Conservation (phyloP, 768 basidiomycete genomes). For the Agaricus sinodeliciosus region DNA sequence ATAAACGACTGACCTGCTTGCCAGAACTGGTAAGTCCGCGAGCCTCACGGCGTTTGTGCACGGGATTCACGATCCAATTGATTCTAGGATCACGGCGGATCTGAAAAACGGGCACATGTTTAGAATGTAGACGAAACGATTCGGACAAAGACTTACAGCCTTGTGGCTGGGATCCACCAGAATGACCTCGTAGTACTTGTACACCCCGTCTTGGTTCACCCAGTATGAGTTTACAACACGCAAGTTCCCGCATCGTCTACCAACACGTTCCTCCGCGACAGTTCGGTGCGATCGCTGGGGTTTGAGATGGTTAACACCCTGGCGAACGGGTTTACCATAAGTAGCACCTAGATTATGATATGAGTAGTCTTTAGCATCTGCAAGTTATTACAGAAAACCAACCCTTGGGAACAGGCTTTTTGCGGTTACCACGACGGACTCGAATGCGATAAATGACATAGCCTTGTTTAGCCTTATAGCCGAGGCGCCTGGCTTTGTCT, state of each 20-base stretch:
- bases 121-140: background rate
- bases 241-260: slow-evolving; percentile 91
- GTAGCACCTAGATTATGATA: slow-evolving; percentile 65
- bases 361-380: background rate
- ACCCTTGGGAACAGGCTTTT: slow-evolving; percentile 99
- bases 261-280: slow-evolving; percentile 97
- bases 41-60: slow-evolving; percentile 97
- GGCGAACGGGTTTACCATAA: slow-evolving; percentile 97
- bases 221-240: slow-evolving; percentile 98
- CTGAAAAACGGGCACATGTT: slow-evolving; percentile 24
- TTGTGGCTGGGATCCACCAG: slow-evolving; percentile 94
- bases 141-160: slow-evolving; percentile 54
- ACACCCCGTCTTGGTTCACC: slow-evolving; percentile 98
- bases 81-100: slow-evolving; percentile 95
- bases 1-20: slow-evolving; percentile 65
- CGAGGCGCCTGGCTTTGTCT: slow-evolving; percentile 97
- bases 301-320: slow-evolving; percentile 99
- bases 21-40: slow-evolving; percentile 96
- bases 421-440: slow-evolving; percentile 97
- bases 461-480: slow-evolving; percentile 99
- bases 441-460: slow-evolving; percentile 97
- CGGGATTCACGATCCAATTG: slow-evolving; percentile 98
- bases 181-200: slow-evolving; percentile 99
- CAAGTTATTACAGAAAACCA: slow-evolving; percentile 18
- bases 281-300: slow-evolving; percentile 90